These are phyloP conservation scores for Xanthoconium separans DNA, from an alignment of 1,284 basidiomycete species.

Conservation along the genomic window DNA sequence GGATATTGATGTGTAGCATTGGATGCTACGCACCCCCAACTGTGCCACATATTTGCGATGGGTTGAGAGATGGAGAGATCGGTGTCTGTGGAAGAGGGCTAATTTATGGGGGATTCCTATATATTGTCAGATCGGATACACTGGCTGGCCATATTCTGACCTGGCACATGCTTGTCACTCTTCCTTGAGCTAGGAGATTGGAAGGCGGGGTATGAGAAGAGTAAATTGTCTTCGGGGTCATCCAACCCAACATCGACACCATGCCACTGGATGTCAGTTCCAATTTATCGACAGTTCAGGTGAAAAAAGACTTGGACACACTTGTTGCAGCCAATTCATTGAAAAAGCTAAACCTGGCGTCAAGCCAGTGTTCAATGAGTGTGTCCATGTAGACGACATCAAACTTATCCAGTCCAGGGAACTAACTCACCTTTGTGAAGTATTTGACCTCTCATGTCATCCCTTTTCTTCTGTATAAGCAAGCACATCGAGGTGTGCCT, in stretches of 20 bases:
- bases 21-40: too few species aligned
- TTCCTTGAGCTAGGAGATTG: conserved; percentile 47
- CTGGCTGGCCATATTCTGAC: too few species aligned
- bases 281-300: conserved; percentile 48
- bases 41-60: too few species aligned
- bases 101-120: too few species aligned
- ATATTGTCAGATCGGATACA: too few species aligned
- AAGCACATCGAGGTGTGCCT: conserved; percentile 93
- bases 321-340: conserved; percentile 96
- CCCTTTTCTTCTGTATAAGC: conserved; percentile 69
- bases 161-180: conserved; percentile 2
- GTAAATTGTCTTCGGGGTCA: conserved; percentile 45
- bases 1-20: too few species aligned
- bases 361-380: conserved; percentile 84
- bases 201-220: conserved; percentile 64
- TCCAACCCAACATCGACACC: conserved; percentile 62
- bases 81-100: too few species aligned
- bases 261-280: conserved; percentile 71
- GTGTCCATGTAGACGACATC: conserved; percentile 94
- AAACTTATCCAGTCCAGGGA: conserved; percentile 67
- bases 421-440: conserved; percentile 88
- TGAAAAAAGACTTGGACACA: conserved; percentile 32
- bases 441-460: conserved; percentile 78
- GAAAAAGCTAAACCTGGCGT: conserved; percentile 92
- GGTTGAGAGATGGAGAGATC: too few species aligned